Conservation (phyloP, 2,329 filamentous ascomycete genomes). For the Paecilomyces formosus region DNA sequence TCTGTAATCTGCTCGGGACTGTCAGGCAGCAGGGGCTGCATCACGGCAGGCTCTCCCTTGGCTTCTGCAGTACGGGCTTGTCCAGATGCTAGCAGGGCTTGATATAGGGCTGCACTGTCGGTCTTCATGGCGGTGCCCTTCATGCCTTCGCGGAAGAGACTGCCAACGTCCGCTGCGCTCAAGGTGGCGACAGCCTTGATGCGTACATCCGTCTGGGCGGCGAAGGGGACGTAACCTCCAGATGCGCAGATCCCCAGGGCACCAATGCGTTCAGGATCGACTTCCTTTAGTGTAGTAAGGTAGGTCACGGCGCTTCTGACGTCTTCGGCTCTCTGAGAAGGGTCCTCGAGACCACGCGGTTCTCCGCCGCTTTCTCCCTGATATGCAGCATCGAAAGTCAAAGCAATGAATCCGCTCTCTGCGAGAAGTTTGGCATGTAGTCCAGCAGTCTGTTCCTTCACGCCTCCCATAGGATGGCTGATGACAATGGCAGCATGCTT, state of each 20-base stretch:
- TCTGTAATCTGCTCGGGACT: conserved; percentile 6
- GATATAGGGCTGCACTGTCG: conserved; percentile 1
- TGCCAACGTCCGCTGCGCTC: conserved; percentile 22
- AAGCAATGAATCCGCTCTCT: conserved; percentile 21
- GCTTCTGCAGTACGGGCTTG: conserved; percentile 6
- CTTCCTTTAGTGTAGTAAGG: conserved; percentile 16
- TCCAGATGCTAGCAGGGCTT: conserved; percentile 3
- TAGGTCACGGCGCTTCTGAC: conserved; percentile 25
- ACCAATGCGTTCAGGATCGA: conserved; percentile 25
- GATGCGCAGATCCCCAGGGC: conserved; percentile 31
- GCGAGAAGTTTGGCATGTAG: conserved; percentile 23
- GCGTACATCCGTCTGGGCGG: conserved; percentile 28
- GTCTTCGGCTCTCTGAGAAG: conserved; percentile 27
- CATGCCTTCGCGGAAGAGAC: conserved; percentile 15
- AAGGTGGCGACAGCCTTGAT: conserved; percentile 31
- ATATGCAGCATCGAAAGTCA: conserved; percentile 31
- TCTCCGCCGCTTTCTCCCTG: conserved; percentile 30
- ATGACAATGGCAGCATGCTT: conserved; percentile 18
- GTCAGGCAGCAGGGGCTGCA: conserved; percentile 3
- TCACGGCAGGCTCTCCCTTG: conserved; percentile 5
- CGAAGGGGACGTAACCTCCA: conserved; percentile 28
- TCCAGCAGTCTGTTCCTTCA: conserved; percentile 33
- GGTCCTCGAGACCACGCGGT: conserved; percentile 31
- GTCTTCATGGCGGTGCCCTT: conserved; percentile 5
- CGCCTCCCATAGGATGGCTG: conserved; percentile 20